These are phyloP conservation scores for Penicillium riverlandense DNA, from an alignment of 495 filamentous ascomycete genomes.

Conservation along the genomic window DNA sequence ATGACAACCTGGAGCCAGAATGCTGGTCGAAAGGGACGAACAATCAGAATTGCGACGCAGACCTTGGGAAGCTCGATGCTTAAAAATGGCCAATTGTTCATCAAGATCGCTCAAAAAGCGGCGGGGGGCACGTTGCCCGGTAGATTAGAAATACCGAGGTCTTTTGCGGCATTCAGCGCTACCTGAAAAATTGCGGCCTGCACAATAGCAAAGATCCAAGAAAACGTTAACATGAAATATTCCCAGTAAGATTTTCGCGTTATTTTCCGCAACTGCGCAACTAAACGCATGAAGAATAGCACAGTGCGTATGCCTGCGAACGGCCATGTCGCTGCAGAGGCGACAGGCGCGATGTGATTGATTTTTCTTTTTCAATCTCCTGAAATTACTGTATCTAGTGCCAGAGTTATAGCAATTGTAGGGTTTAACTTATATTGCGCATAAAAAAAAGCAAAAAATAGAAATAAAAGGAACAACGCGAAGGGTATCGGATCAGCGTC, in stretches of 20 bases:
- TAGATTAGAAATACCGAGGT: neutral
- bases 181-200: neutral
- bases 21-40: neutral
- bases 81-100: neutral
- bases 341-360: neutral
- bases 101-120: neutral
- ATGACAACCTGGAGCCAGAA: neutral
- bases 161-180: neutral
- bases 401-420: too few species aligned
- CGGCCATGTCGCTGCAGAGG: neutral
- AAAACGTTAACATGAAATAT: neutral
- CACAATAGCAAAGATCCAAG: neutral
- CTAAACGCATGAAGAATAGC: neutral
- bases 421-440: too few species aligned
- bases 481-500: too few species aligned
- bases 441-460: too few species aligned
- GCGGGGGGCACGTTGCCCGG: neutral
- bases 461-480: too few species aligned
- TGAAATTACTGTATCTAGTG: too few species aligned
- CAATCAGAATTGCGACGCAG: neutral
- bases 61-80: neutral
- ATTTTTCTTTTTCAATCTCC: too few species aligned
- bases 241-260: neutral
- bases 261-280: neutral
- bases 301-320: neutral